A percentile compares a stretch with the other conserved stretches of the same genome.
phyloP scores from a whole-genome alignment of 768 basidiomycete genomes.

The Amanita pseudoporphyria region DNA sequence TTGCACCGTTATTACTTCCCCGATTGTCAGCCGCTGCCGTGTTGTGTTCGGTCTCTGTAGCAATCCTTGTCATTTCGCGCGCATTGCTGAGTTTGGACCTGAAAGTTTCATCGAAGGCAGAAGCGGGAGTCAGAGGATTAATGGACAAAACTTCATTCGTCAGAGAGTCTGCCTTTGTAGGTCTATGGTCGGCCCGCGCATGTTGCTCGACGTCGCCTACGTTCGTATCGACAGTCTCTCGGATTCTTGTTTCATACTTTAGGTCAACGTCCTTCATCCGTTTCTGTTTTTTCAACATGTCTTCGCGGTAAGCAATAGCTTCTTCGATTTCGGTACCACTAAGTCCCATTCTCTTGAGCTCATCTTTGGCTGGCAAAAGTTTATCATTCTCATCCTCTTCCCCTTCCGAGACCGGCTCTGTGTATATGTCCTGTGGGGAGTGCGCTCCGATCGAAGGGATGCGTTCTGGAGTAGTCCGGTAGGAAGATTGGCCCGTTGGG shows the following conservation, averaged over 20 bases:
- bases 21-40: slow-evolving; percentile 33
- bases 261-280: slow-evolving; percentile 20
- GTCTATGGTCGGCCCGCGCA: not conserved
- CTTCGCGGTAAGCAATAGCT: slow-evolving; percentile 81
- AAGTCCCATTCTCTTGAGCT: slow-evolving; percentile 73
- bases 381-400: slow-evolving; percentile 80
- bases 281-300: slow-evolving; percentile 47
- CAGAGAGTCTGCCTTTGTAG: slow-evolving; percentile 14
- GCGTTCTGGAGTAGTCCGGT: slow-evolving; percentile 37
- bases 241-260: slow-evolving; percentile 11
- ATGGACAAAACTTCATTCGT: slow-evolving; percentile 48
- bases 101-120: slow-evolving; percentile 77
- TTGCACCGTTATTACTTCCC: slow-evolving; percentile 16
- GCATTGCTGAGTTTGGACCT: slow-evolving; percentile 28
- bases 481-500: slow-evolving; percentile 39
- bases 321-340: slow-evolving; percentile 66
- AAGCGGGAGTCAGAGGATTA: slow-evolving; percentile 77
- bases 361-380: slow-evolving; percentile 64
- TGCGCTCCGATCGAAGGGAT: slow-evolving; percentile 33
- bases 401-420: slow-evolving; percentile 91
- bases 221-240: slow-evolving; percentile 14
- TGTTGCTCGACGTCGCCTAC: slow-evolving; percentile 14
- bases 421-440: slow-evolving; percentile 46
- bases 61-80: slow-evolving; percentile 21
- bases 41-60: slow-evolving; percentile 14